Evolutionary conservation across 345 rosid genomes (phyloP).

Genomic region (Populus tremula): DNA sequence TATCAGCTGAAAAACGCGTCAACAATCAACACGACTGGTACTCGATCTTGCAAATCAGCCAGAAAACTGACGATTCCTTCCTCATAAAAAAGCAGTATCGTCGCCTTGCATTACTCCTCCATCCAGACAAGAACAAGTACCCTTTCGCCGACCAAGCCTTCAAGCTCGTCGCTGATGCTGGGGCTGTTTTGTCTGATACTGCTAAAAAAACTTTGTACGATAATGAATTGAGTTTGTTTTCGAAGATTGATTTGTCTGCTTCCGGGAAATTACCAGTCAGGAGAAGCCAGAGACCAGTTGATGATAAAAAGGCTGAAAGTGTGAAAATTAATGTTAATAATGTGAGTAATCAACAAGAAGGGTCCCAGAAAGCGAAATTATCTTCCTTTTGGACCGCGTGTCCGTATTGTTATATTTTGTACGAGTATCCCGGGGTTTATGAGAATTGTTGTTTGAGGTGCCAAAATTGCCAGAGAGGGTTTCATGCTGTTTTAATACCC

Average conservation of each 20-base stretch:
- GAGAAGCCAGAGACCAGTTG: slow-evolving; percentile 23
- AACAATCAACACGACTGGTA: slow-evolving; percentile 74
- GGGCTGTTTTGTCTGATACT: slow-evolving; percentile 67
- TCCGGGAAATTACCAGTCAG: slow-evolving; percentile 45
- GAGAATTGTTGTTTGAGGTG: slow-evolving; percentile 81
- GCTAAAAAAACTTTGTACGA: slow-evolving; percentile 59
- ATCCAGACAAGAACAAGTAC: slow-evolving; percentile 79
- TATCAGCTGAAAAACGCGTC: slow-evolving; percentile 58
- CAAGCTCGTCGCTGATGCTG: slow-evolving; percentile 74
- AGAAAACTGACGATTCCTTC: slow-evolving; percentile 49
- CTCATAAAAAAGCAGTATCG: slow-evolving; percentile 80
- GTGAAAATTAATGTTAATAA: background rate
- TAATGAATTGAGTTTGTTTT: slow-evolving; percentile 47
- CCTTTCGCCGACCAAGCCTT: slow-evolving; percentile 78
- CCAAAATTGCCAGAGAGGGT: slow-evolving; percentile 65
- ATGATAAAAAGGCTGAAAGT: background rate
- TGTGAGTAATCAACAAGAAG: background rate
- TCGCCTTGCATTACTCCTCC: slow-evolving; percentile 77
- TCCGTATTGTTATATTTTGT: slow-evolving; percentile 74
- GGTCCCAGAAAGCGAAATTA: slow-evolving; percentile 28
- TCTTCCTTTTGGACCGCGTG: slow-evolving; percentile 89
- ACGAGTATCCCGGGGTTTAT: slow-evolving; percentile 75
- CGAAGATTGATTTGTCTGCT: slow-evolving; percentile 55
- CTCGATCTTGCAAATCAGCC: slow-evolving; percentile 66
- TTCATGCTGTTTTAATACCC: slow-evolving; percentile 57